Base-by-base conservation (phyloP, 2,329 filamentous ascomycete species). In the Botrytis porri region DNA sequence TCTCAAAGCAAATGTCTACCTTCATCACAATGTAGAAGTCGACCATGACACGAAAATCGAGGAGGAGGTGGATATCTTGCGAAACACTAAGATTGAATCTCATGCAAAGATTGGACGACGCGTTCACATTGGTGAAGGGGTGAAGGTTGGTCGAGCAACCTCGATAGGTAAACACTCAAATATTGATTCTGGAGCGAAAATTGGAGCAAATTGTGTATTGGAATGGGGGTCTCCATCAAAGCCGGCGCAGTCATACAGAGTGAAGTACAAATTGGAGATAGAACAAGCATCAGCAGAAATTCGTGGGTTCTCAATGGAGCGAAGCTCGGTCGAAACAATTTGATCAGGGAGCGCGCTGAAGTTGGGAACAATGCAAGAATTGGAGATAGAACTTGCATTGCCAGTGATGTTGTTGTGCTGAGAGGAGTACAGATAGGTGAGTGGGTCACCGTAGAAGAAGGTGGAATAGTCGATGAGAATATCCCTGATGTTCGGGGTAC, bases 311-410 rank as follows among this genome's bases (percentile, higher is more conserved):
- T 14, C 12, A 4, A 7, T n/a, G 22, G 3, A 3, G 59, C 25
- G 22, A 41, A 9, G 59, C 2, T 62, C 22, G 22, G 35, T 41
- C 5, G 2, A 9, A 4, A 2, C 0, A 35, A 16, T 35, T 0
- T 4, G 32, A 25, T 62, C 3, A 25, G 2, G 10, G 22, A 16
- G 3, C 0, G 1, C 4, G 59, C 2, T 25, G 8, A 8, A 25
- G 22, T 62, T 37, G 1, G 9, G 18, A 18, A 60, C 20, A 1
- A n/a, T n/a, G 22, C 32, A 39, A 16, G 3, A 22, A 62, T 39
- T 62, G 22, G 35, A 62, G 2, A 14, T 9, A n/a, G 1, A 16
- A 2, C 39, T n/a, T 14, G 1, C 2, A 63, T 43, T 29, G 16
- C 1, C 9, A 14, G 10, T 0, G 0, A 63, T 20, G 61, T n/a